A percentile compares a stretch with the other conserved stretches of the same genome.
Conservation (phyloP, 2,329 filamentous ascomycete species). For the Penicillium polonicum region DNA sequence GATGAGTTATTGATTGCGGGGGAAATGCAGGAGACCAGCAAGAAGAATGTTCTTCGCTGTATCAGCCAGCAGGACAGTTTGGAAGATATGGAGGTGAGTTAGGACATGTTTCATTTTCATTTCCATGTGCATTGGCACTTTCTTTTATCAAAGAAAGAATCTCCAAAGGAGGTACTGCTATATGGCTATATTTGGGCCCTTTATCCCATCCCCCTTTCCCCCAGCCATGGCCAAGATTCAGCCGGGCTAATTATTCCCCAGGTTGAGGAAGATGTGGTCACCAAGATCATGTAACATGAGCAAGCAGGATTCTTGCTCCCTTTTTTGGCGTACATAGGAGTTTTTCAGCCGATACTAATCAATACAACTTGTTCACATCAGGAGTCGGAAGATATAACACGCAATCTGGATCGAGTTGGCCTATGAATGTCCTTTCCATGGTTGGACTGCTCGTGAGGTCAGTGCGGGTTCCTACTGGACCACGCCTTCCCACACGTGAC, state of each 20-base stretch:
- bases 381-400: constrained; percentile 31
- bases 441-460: constrained; percentile 36
- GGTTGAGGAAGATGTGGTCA: constrained; percentile 82
- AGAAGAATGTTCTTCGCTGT: constrained; percentile 95
- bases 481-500: constrained; percentile 39
- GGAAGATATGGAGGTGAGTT: constrained; percentile 97
- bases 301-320: constrained; percentile 22
- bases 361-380: constrained; percentile 31
- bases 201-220: not conserved
- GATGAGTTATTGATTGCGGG: constrained; percentile 93
- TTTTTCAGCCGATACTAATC: constrained; percentile 33
- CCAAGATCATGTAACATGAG: constrained; percentile 74
- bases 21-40: constrained; percentile 98
- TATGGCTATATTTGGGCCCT: not conserved
- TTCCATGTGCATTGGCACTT: not conserved
- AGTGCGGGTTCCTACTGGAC: constrained; percentile 42
- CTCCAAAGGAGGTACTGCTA: not conserved
- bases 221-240: constrained; percentile 15
- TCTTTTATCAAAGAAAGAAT: not conserved
- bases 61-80: constrained; percentile 97
- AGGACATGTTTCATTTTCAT: constrained; percentile 5
- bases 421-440: constrained; percentile 19
- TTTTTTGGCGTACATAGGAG: constrained; percentile 30
- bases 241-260: constrained; percentile 53
- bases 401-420: constrained; percentile 29